Evolutionary conservation across 805 yeast genomes (phyloP).

Genomic region (Kodamaea kakaduensis): DNA sequence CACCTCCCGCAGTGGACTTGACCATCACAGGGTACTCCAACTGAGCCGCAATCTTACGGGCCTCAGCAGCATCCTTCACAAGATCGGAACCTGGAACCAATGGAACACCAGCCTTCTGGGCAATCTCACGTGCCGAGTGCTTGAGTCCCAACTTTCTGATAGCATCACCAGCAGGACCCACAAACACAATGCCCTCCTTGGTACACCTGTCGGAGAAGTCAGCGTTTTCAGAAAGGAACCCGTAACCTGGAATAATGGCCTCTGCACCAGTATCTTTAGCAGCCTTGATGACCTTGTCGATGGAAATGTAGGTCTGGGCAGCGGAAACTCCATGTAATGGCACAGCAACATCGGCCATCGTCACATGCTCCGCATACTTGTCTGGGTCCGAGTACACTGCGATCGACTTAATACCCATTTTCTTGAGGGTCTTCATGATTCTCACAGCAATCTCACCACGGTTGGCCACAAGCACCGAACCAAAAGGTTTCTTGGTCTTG

Average conservation of each 20-base stretch:
- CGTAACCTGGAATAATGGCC: conserved; percentile 98
- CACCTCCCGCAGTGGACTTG: conserved; percentile 98
- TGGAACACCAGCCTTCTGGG: conserved; percentile 88
- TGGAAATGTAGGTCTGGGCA: conserved; percentile 83
- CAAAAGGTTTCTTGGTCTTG: conserved; percentile 51
- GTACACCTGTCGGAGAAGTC: conserved; percentile 89
- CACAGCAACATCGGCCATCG: conserved; percentile 75
- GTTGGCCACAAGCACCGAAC: conserved; percentile 88
- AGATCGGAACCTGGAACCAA: conserved; percentile 96
- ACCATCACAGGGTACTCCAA: conserved; percentile 91
- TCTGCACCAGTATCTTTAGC: conserved; percentile 82
- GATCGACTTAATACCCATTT: conserved; percentile 70
- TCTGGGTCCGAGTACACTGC: conserved; percentile 92
- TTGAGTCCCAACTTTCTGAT: conserved; percentile 88
- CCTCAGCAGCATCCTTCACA: conserved; percentile 67
- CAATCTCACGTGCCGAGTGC: conserved; percentile 95
- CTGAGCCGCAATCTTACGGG: conserved; percentile 65
- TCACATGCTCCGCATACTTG: conserved; percentile 81
- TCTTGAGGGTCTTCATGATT: conserved; percentile 82
- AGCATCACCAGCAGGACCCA: conserved; percentile 95
- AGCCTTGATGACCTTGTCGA: conserved; percentile 81
- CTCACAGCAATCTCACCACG: conserved; percentile 98
- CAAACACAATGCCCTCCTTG: conserved; percentile 79
- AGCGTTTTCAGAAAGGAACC: conserved; percentile 93
- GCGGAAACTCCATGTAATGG: conserved; percentile 80